Conservation (phyloP, 176 grass and related monocot genomes). For the Aegilops longissima region DNA sequence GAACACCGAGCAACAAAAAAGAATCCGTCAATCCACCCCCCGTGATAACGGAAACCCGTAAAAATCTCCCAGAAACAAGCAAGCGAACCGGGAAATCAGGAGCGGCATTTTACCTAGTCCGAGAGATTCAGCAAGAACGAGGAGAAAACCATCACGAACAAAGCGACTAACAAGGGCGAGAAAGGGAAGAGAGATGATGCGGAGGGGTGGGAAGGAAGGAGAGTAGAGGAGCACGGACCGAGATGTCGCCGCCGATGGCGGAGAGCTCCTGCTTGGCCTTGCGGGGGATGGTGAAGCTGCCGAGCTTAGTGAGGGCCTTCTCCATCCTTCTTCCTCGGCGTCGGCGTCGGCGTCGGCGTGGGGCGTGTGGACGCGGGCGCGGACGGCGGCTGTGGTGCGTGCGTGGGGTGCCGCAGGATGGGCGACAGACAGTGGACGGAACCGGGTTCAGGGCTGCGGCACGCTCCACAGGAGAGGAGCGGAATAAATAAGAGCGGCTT, state of each 20-base stretch:
- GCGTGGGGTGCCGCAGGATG: slow-evolving; percentile 18
- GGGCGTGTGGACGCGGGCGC: neutral
- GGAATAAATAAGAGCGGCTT: neutral
- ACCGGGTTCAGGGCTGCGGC: slow-evolving; percentile 12
- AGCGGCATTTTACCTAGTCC: neutral
- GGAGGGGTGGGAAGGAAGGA: neutral
- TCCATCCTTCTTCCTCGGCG: slow-evolving; percentile 44
- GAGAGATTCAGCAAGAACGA: neutral
- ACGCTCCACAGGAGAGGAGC: neutral
- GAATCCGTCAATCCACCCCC: neutral
- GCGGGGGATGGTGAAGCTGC: slow-evolving; percentile 84
- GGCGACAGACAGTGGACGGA: slow-evolving; percentile 25
- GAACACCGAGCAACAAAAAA: neutral
- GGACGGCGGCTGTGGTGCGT: neutral
- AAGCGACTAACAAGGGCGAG: neutral
- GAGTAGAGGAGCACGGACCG: slow-evolving; percentile 39
- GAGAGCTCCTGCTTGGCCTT: slow-evolving; percentile 98
- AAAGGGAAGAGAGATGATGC: neutral
- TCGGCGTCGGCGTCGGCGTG: neutral
- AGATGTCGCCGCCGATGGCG: slow-evolving; percentile 90
- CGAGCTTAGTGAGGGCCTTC: slow-evolving; percentile 79
- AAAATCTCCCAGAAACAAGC: slow-evolving; percentile 23
- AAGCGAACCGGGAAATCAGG: neutral
- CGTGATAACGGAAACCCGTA: neutral
- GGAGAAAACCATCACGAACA: neutral